Evolutionary conservation across 1,139 yeast species (phyloP).

Genomic region (Nadsonia starkeyi-henricii): DNA sequence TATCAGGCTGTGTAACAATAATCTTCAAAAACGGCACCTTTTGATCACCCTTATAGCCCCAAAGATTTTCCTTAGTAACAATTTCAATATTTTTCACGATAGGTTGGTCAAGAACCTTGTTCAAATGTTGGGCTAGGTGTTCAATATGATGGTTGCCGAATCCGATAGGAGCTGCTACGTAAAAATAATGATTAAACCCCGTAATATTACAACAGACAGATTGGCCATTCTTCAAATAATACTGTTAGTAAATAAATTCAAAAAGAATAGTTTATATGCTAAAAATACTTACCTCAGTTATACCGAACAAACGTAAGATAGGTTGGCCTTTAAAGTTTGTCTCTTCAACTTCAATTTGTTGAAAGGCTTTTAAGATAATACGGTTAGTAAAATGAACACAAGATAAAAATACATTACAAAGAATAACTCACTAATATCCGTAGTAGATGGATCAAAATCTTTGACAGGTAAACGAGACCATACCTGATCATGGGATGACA

Average conservation of each 20-base stretch:
- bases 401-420: slow-evolving; percentile 1
- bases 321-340: slow-evolving; percentile 35
- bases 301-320: slow-evolving; percentile 79
- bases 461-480: slow-evolving; percentile 52
- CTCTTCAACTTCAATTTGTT: slow-evolving; percentile 93
- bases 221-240: slow-evolving; percentile 41
- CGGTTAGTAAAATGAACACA: slow-evolving; percentile 3
- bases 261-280: background rate
- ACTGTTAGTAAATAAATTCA: background rate
- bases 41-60: slow-evolving; percentile 81
- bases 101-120: slow-evolving; percentile 9
- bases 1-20: slow-evolving; percentile 47
- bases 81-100: slow-evolving; percentile 42
- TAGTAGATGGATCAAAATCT: slow-evolving; percentile 33
- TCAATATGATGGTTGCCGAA: slow-evolving; percentile 43
- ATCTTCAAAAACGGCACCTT: slow-evolving; percentile 73
- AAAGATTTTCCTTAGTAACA: slow-evolving; percentile 63
- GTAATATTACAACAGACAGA: slow-evolving; percentile 82
- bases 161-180: slow-evolving; percentile 81
- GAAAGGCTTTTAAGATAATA: slow-evolving; percentile 34
- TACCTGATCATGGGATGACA: slow-evolving; percentile 28
- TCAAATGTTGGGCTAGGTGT: slow-evolving; percentile 31
- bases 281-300: slow-evolving; percentile 34
- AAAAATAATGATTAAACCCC: slow-evolving; percentile 81
- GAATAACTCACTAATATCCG: slow-evolving; percentile 30